Conservation (phyloP, 441 rosid species). For the Adansonia gregorii region DNA sequence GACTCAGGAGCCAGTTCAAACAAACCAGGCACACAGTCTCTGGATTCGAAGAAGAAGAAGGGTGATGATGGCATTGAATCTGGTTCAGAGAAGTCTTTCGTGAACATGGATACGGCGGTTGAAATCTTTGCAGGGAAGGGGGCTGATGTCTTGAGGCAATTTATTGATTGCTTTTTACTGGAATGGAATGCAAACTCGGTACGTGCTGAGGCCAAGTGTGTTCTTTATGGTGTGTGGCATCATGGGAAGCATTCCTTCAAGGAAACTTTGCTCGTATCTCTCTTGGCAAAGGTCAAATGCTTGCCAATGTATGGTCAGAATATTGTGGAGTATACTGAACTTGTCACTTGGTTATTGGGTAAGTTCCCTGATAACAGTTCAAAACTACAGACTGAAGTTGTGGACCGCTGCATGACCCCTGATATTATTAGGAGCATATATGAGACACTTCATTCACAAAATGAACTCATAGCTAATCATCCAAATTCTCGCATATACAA, state of each 20-base stretch:
- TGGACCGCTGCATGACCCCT: constrained; percentile 82
- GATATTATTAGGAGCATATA: constrained; percentile 84
- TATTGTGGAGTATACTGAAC: constrained; percentile 93
- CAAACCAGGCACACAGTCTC: constrained; percentile 69
- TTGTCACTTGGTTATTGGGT: constrained; percentile 81
- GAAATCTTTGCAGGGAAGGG: constrained; percentile 79
- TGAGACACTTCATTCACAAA: constrained; percentile 92
- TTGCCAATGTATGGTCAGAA: constrained; percentile 97
- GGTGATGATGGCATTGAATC: constrained; percentile 91
- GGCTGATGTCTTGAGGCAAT: constrained; percentile 83
- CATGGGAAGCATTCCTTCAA: constrained; percentile 87
- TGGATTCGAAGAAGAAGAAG: constrained; percentile 93
- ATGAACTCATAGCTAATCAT: constrained; percentile 98
- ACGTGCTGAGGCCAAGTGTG: constrained; percentile 87
- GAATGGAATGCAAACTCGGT: constrained; percentile 99
- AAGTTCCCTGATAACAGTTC: constrained; percentile 78
- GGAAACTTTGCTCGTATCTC: constrained; percentile 70
- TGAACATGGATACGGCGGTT: constrained; percentile 91
- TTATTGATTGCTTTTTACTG: constrained; percentile 89
- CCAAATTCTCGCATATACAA: constrained; percentile 98
- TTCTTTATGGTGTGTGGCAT: constrained; percentile 95
- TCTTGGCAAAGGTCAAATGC: constrained; percentile 72
- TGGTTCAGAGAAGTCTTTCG: constrained; percentile 76
- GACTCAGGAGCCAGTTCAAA: constrained; percentile 68
- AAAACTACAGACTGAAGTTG: constrained; percentile 76